A percentile compares a stretch with the other conserved stretches of the same genome.
Evolutionary conservation across 1,139 yeast genomes (phyloP).

Genomic region (Sugiyamaella sp.): DNA sequence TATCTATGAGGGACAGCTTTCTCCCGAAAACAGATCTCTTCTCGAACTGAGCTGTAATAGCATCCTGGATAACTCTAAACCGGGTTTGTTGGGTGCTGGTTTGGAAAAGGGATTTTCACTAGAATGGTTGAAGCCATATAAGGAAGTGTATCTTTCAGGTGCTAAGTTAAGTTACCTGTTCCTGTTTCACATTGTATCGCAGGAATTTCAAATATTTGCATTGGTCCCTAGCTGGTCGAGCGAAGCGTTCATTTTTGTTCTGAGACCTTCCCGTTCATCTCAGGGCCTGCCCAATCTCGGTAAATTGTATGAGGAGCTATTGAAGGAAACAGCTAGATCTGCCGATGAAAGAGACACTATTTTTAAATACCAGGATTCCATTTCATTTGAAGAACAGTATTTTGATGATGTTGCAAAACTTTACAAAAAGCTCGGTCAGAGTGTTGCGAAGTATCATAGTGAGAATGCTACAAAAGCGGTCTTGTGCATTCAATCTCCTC

Average conservation of each 20-base stretch:
- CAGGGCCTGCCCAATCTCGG: constrained; percentile 64
- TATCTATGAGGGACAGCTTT: constrained; percentile 75
- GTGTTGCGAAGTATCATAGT: constrained; percentile 61
- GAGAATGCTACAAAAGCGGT: constrained; percentile 70
- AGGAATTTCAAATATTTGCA: constrained; percentile 75
- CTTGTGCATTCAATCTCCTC: constrained; percentile 75
- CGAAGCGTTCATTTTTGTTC: constrained; percentile 56
- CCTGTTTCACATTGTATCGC: constrained; percentile 70
- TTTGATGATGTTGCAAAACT: constrained; percentile 28
- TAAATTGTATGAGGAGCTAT: constrained; percentile 57
- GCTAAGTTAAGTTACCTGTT: constrained; percentile 66
- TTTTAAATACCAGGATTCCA: constrained; percentile 33
- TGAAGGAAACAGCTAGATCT: constrained; percentile 43
- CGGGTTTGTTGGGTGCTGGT: constrained; percentile 88
- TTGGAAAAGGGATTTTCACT: constrained; percentile 80
- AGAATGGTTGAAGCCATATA: constrained; percentile 48
- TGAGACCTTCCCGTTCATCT: constrained; percentile 71
- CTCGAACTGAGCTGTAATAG: constrained; percentile 78
- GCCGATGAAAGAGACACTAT: constrained; percentile 32
- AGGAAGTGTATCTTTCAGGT: constrained; percentile 51
- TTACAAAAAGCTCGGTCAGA: constrained; percentile 42
- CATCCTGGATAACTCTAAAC: constrained; percentile 63
- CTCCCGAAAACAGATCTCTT: constrained; percentile 70
- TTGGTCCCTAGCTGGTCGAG: constrained; percentile 69
- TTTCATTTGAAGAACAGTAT: constrained; percentile 26